These are phyloP conservation scores for Tritrichomonas musculus DNA, from an alignment of 208 protist species.

Conservation along the genomic window DNA sequence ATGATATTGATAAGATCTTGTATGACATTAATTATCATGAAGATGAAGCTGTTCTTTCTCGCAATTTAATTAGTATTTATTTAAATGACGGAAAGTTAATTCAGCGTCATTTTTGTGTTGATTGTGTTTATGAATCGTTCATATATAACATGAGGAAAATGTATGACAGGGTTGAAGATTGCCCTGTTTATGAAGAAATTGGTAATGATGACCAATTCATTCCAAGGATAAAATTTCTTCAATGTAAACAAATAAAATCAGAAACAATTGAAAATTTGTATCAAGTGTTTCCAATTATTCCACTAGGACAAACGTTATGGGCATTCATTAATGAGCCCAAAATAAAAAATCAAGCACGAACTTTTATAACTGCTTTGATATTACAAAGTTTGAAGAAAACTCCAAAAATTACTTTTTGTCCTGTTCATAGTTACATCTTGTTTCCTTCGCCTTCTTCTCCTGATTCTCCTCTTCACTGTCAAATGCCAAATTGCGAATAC, in stretches of 20 bases:
- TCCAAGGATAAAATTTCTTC: not conserved
- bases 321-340: not conserved
- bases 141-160: too few relatives aligned
- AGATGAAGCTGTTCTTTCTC: not conserved
- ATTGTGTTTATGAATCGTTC: not conserved
- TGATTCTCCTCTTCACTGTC: not conserved
- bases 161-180: not conserved
- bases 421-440: not conserved
- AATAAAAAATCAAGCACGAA: not conserved
- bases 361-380: not conserved
- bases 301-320: too few relatives aligned
- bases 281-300: not conserved
- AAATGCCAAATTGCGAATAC: not conserved
- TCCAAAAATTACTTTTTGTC: not conserved
- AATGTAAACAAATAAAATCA: not conserved
- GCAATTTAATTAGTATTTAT: not conserved
- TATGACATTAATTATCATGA: not conserved
- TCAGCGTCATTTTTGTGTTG: not conserved
- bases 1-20: not conserved
- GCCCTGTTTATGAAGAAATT: not conserved
- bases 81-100: not conserved
- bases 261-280: not conserved
- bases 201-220: not conserved
- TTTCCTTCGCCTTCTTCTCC: not conserved
- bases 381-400: not conserved